These are phyloP conservation scores for Boletus subcaerulescens DNA, from an alignment of 768 basidiomycete genomes.

Conservation along the genomic window DNA sequence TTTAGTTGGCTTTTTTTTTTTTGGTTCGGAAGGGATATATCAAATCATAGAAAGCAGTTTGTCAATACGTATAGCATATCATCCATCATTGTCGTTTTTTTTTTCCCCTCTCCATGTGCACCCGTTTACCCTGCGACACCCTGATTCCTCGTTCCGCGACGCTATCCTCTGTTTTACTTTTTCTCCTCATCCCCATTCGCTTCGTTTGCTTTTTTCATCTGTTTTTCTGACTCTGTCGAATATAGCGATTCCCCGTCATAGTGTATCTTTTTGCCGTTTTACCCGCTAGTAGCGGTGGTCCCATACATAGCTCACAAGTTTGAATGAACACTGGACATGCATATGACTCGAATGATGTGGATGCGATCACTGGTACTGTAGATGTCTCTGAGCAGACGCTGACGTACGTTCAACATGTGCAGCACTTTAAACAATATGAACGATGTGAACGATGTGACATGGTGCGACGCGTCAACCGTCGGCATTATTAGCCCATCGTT, in stretches of 20 bases:
- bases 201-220: neutral
- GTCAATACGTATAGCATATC: conserved; percentile 18
- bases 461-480: too few relatives aligned
- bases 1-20: neutral
- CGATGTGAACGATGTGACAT: too few relatives aligned
- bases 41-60: conserved; percentile 3
- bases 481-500: too few relatives aligned
- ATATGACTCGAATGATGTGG: too few relatives aligned
- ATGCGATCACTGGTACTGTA: too few relatives aligned
- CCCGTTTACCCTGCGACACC: conserved; percentile 13
- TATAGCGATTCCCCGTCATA: conserved; percentile 11
- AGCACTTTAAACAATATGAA: neutral
- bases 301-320: too few relatives aligned
- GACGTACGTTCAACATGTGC: neutral
- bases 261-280: conserved; percentile 17
- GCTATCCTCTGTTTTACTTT: neutral
- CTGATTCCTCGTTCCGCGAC: neutral
- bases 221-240: neutral
- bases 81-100: neutral
- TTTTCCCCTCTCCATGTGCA: neutral
- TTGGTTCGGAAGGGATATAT: conserved; percentile 7
- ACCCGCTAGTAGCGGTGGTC: neutral
- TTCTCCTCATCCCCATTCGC: neutral
- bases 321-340: too few relatives aligned
- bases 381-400: too few relatives aligned